Base-by-base conservation (phyloP, 1,284 basidiomycete genomes). In the Polyporus tsugae region DNA sequence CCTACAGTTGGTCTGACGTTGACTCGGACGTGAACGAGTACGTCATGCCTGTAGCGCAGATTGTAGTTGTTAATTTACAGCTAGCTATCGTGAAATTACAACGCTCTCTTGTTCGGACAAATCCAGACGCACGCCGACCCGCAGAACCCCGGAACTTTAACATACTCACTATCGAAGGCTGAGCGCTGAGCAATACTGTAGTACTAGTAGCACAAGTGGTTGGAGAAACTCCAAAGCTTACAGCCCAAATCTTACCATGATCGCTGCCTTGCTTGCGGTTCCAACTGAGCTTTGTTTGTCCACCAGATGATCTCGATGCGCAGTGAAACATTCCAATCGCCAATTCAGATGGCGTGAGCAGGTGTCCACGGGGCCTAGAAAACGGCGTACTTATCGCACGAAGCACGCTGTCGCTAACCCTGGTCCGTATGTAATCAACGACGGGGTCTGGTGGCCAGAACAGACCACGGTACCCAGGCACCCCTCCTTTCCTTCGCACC, bases 391-490 rank as follows among this genome's bases (percentile, higher is more conserved):
- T 29, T 29, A 64, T 66, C 65, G 64, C 64, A 67, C 64, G 69
- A 64, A 67, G 58, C 68, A 70, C 67, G 66, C 29, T 29, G 29
- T 29, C 29, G 29, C 71, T 72, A 70, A 65, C 49, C 64, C 42
- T 66, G 46, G 60, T 59, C 39, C 64, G 68, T 66, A 67, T 70
- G 61, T 70, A 70, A 70, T 63, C 71, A 65, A 59, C 65, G 63
- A 60, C 29, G 53, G 53, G 33, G 44, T 46, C 58, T 44, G 59
- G 58, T 44, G 60, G 58, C 35, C 57, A 46, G 25, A 35, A 35
- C 52, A n/a, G 42, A 41, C 46, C 65, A 70, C 52, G 68, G 44
- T 64, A 62, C 69, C 66, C 71, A 72, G 69, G 71, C 71, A 67
- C 60, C 60, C 41, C 44, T 44, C 62, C 63, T 69, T 62, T 71